phyloP scores from a whole-genome alignment of 495 filamentous ascomycete genomes.

The Aspergillus homomorphus region DNA sequence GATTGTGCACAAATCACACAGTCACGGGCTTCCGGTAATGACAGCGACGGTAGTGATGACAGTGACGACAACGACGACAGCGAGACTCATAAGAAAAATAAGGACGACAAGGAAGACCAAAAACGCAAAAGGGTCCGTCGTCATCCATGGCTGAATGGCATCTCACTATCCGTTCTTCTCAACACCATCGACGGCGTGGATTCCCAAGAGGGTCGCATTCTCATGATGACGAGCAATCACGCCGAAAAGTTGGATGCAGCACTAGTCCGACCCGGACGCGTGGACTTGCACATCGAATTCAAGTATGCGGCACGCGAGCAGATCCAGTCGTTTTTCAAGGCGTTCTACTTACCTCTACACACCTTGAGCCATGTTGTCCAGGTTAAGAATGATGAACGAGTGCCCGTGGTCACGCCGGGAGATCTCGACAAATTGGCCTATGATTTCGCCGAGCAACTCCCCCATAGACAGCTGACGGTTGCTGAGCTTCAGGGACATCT shows the following conservation, averaged over 20 bases:
- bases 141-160: slow-evolving; percentile 19
- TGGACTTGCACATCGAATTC: slow-evolving; percentile 73
- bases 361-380: neutral
- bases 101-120: neutral
- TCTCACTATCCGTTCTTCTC: slow-evolving; percentile 69
- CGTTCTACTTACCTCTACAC: slow-evolving; percentile 58
- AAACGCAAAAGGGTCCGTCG: neutral
- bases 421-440: slow-evolving; percentile 43
- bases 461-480: slow-evolving; percentile 61
- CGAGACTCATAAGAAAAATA: neutral
- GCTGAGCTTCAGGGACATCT: slow-evolving; percentile 79
- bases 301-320: slow-evolving; percentile 60
- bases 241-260: slow-evolving; percentile 71
- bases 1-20: slow-evolving; percentile 57
- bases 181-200: slow-evolving; percentile 81
- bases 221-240: slow-evolving; percentile 87
- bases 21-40: slow-evolving; percentile 20
- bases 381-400: slow-evolving; percentile 6
- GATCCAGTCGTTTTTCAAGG: slow-evolving; percentile 63
- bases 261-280: slow-evolving; percentile 70
- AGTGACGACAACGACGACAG: neutral
- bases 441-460: slow-evolving; percentile 60
- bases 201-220: slow-evolving; percentile 68
- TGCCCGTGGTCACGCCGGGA: neutral
- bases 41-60: slow-evolving; percentile 3